Evolutionary conservation across 1,284 basidiomycete genomes (phyloP).

Genomic region (Jaminaea rosea): DNA sequence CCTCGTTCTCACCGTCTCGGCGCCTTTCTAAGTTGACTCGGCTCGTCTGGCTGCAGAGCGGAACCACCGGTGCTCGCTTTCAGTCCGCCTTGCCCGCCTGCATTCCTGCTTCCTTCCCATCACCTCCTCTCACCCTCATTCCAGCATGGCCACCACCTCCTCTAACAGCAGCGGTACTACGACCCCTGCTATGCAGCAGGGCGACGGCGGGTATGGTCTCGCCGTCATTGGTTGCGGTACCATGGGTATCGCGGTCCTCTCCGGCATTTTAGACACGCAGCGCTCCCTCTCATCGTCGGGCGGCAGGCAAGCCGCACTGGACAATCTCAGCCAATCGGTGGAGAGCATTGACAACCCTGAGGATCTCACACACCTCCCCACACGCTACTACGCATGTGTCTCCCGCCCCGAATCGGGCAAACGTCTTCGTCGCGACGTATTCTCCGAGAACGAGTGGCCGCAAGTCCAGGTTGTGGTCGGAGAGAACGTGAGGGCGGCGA

Average conservation of each 20-base stretch:
- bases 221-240: conserved; percentile 65
- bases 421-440: conserved; percentile 62
- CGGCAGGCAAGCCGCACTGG: too few relatives aligned
- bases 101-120: too few relatives aligned
- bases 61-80: too few relatives aligned
- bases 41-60: too few relatives aligned
- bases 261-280: conserved; percentile 62
- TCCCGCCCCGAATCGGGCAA: conserved; percentile 66
- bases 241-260: conserved; percentile 93
- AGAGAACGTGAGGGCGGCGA: conserved; percentile 64
- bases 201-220: conserved; percentile 35
- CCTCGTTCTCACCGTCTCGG: too few relatives aligned
- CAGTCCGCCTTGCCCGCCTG: too few relatives aligned
- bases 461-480: conserved; percentile 63
- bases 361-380: conserved; percentile 54
- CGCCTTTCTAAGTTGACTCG: too few relatives aligned
- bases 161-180: too few relatives aligned
- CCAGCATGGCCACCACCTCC: too few relatives aligned
- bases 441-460: conserved; percentile 2
- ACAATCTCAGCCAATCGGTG: conserved; percentile 14
- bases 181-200: too few relatives aligned
- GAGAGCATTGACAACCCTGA: conserved; percentile 15
- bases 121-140: too few relatives aligned
- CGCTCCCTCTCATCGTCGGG: conserved; percentile 2
- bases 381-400: conserved; percentile 82